These are phyloP conservation scores for Arabis hirsuta DNA, from an alignment of 345 rosid species.

Conservation along the genomic window DNA sequence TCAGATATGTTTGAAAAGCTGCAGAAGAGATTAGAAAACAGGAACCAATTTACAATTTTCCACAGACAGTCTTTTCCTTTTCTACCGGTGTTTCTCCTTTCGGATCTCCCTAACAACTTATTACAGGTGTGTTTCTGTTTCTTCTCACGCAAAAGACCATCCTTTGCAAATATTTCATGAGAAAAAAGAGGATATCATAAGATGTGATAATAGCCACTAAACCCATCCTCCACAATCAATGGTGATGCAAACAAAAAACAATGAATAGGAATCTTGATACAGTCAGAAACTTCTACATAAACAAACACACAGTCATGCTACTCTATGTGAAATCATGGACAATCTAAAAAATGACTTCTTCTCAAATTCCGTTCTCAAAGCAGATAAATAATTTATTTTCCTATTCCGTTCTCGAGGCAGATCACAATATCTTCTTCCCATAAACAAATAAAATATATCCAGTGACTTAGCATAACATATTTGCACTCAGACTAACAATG, in stretches of 20 bases:
- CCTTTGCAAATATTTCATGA: background rate
- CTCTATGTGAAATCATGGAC: background rate
- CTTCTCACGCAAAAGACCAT: background rate
- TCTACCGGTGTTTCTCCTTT: too few species aligned
- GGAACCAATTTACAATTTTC: background rate
- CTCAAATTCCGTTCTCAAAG: background rate
- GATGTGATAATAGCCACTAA: background rate
- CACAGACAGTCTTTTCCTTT: too few species aligned
- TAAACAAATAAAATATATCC: background rate
- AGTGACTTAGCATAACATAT: too few species aligned
- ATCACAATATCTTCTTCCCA: background rate
- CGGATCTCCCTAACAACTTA: background rate
- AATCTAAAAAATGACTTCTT: background rate
- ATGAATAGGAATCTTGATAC: background rate
- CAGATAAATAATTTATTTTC: background rate
- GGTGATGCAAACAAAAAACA: background rate
- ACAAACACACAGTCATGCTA: background rate
- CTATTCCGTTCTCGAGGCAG: background rate
- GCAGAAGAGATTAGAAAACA: background rate
- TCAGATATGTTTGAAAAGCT: background rate
- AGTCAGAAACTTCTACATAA: background rate
- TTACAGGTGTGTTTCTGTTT: slow-evolving; percentile 10
- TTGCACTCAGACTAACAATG: too few species aligned
- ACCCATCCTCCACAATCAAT: background rate
- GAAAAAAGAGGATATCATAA: background rate